A percentile compares a stretch with the other conserved stretches of the same genome.
phyloP scores from a whole-genome alignment of 78 protist genomes.

The Dictyostelium intermedium region DNA sequence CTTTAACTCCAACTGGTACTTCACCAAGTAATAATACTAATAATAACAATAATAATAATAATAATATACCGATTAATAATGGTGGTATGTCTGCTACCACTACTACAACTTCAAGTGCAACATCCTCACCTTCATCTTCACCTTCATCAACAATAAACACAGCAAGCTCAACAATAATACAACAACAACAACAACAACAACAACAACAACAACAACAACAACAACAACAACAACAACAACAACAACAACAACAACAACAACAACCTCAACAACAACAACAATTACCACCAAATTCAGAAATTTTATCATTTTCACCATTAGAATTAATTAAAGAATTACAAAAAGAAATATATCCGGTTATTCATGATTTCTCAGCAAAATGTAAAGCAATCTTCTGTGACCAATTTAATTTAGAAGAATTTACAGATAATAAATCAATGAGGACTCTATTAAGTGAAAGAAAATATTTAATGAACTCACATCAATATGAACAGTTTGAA shows the following conservation, averaged over 20 bases:
- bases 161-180: too few relatives aligned
- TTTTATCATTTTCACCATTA: constrained; percentile 33
- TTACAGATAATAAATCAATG: neutral
- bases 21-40: neutral
- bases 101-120: neutral
- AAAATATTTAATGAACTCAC: neutral
- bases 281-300: neutral
- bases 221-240: neutral
- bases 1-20: neutral
- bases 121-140: neutral
- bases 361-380: constrained; percentile 12
- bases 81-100: neutral
- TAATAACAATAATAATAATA: too few relatives aligned
- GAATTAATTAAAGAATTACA: constrained; percentile 31
- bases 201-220: neutral
- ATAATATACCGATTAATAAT: neutral
- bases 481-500: neutral
- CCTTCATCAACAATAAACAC: neutral
- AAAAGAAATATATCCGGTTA: constrained; percentile 55
- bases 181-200: neutral
- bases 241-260: neutral
- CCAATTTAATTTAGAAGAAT: neutral
- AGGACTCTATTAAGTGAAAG: neutral
- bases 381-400: constrained; percentile 41
- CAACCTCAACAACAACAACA: neutral